A percentile compares a stretch with the other conserved stretches of the same genome.
phyloP scores from a whole-genome alignment of 768 basidiomycete genomes.

The Boletus rufocinnamomeus region DNA sequence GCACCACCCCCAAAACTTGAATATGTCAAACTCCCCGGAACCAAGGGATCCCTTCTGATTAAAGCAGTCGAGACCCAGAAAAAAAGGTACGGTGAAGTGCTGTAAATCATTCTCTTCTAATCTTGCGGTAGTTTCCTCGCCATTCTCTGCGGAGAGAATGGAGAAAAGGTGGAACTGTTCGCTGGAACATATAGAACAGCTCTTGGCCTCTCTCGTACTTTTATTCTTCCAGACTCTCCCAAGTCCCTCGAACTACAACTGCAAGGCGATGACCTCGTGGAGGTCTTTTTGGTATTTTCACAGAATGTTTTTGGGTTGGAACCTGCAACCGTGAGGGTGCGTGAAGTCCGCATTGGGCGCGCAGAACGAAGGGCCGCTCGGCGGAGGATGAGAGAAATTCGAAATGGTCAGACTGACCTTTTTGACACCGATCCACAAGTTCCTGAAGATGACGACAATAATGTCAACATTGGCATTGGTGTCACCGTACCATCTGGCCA shows the following conservation, averaged over 20 bases:
- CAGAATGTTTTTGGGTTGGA: constrained; percentile 93
- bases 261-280: constrained; percentile 90
- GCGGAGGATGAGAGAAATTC: constrained; percentile 70
- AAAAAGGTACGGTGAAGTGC: constrained; percentile 62
- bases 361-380: constrained; percentile 85
- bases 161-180: constrained; percentile 92
- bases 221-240: constrained; percentile 90
- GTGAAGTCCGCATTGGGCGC: constrained; percentile 88
- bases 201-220: constrained; percentile 86
- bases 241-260: constrained; percentile 83
- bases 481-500: constrained; percentile 53
- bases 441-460: constrained; percentile 53
- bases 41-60: constrained; percentile 79
- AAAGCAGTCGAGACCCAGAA: constrained; percentile 88
- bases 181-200: constrained; percentile 91
- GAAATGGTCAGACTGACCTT: constrained; percentile 48
- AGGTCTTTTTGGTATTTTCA: constrained; percentile 87
- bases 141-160: constrained; percentile 88
- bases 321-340: constrained; percentile 91
- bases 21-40: constrained; percentile 90
- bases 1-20: constrained; percentile 82
- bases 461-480: constrained; percentile 63
- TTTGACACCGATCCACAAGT: constrained; percentile 47
- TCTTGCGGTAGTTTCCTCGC: constrained; percentile 70
- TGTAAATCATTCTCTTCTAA: constrained; percentile 1